Base-by-base conservation (phyloP, 2,329 filamentous ascomycete species). In the Cladosporium sp. region DNA sequence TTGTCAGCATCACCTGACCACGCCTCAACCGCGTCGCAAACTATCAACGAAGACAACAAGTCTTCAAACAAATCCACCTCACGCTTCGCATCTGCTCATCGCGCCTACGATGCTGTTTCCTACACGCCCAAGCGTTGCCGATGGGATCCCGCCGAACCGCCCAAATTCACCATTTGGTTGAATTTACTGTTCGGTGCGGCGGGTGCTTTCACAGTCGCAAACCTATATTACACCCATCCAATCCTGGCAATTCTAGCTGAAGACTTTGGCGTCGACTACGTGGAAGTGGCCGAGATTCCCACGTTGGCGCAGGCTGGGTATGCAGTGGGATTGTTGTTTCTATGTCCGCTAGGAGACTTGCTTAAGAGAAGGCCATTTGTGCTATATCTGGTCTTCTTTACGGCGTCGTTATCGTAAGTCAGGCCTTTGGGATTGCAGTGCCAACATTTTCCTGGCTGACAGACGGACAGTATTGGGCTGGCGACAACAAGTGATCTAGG, bases 301-400 rank as follows among this genome's bases (percentile, higher is more conserved):
- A 92, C 88, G 0, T 71, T 90, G 38, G 83, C 87, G 67, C 89
- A 93, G 65, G 85, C 86, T 1, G 88, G 88, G 1, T 93, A 93
- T 67, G 88, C 87, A 1, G 75, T 74, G 0, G 88, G 88, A 0
- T 64, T 93, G 17, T 68, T 92, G 13, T 82, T 92, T 54, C 71
- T 93, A 8, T 88, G 88, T 61, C 88, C 89, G 0, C 66, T 91
- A 1, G 88, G 87, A 0, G 89, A 93, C 57, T 59, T 83, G 36
- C 65, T 92, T 6, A 77, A 76, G 22, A 75, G 88, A 19, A 73
- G 88, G 34, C 81, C 82, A 0, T 88, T 89, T 59, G 85, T 90
- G 19, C 72, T 91, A 2, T 68, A 70, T 0, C 71, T 93, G 4
- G 64, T 69, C 2, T 76, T 82, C 29, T 77, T 85, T 48, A 91